Base-by-base conservation (phyloP, 768 basidiomycete species). In the Pleurotus tuber-regium region DNA sequence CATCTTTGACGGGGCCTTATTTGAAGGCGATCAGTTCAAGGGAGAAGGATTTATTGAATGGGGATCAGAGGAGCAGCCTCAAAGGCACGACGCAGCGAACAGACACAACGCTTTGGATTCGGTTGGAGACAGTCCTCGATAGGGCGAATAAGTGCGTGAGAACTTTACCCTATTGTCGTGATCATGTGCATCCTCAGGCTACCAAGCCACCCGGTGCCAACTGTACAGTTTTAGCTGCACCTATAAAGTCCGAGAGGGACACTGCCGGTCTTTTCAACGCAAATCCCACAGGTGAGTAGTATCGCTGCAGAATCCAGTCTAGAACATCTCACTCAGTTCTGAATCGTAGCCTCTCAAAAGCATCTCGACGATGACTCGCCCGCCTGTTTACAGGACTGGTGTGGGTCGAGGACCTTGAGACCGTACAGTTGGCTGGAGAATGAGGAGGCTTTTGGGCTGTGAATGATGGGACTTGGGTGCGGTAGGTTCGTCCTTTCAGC, bases 381-480 rank as follows among this genome's bases (percentile, higher is more conserved):
- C 86, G 79, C 88, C 66, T 42, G 57, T 46, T 51, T 53, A 43
- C 57, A 70, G 82, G 87, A 86, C 72, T 79, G 80, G 80, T 61
- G 85, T 72, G 76, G 80, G 75, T 87, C 85, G 77, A 89, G 79
- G 89, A 91, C 82, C 73, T 82, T 75, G 89, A 86, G 89, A 91
- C 86, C 89, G 89, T 92, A 78, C 63, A 70, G 69, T 66, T 63
- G 75, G 84, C 86, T 88, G 89, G 80, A 89, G 89, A 91, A 61
- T 53, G 63, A 77, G 40, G 53, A 40, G 40, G 28, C 35, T 36
- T 18, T 28, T 50, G 35, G 38, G 35, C 31, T 40, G 38, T 57
- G 26, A 67, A 70, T 68, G 82, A 89, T 84, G 84, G 80, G 88
- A 88, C 86, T 87, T 90, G 89, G 89, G 89, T 91, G 89, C 89